Conservation (phyloP, 768 basidiomycete genomes). For the Clitopilus passeckerianus region DNA sequence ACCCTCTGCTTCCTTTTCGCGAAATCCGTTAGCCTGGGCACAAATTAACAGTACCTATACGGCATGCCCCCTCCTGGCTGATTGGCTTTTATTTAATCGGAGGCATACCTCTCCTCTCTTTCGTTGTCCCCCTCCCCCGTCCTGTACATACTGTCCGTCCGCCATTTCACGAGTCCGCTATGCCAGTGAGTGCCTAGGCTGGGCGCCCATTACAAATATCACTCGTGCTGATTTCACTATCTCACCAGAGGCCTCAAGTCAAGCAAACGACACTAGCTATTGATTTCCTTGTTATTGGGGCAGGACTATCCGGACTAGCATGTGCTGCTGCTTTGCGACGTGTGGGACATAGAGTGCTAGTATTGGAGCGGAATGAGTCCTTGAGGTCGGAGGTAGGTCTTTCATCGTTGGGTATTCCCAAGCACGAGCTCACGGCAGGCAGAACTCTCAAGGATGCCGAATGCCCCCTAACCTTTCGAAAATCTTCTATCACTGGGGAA, state of each 20-base stretch:
- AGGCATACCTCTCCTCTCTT: not conserved
- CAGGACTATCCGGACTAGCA: slow-evolving; percentile 47
- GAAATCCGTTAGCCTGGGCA: not conserved
- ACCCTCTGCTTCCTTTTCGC: not conserved
- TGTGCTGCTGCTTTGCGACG: slow-evolving; percentile 48
- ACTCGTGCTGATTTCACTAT: not conserved
- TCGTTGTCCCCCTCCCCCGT: not conserved
- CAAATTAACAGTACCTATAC: not conserved
- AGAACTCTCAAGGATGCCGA: slow-evolving; percentile 23
- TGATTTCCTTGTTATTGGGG: slow-evolving; percentile 31
- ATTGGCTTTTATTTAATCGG: not conserved
- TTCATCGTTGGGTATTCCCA: not conserved
- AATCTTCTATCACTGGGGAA: slow-evolving; percentile 52
- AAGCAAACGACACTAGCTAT: slow-evolving; percentile 20
- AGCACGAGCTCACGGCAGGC: not conserved
- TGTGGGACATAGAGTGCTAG: slow-evolving; percentile 49
- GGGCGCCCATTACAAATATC: not conserved
- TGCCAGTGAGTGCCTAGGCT: not conserved
- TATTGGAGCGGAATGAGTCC: slow-evolving; percentile 36
- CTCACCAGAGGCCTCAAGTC: not conserved
- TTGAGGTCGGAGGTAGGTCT: slow-evolving; percentile 9
- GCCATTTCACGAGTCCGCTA: not conserved
- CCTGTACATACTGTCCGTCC: not conserved
- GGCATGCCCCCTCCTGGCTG: not conserved
- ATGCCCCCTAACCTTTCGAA: slow-evolving; percentile 51